Evolutionary conservation across 1,284 basidiomycete genomes (phyloP).

Genomic region (Cutaneotrichosporon dermatis): DNA sequence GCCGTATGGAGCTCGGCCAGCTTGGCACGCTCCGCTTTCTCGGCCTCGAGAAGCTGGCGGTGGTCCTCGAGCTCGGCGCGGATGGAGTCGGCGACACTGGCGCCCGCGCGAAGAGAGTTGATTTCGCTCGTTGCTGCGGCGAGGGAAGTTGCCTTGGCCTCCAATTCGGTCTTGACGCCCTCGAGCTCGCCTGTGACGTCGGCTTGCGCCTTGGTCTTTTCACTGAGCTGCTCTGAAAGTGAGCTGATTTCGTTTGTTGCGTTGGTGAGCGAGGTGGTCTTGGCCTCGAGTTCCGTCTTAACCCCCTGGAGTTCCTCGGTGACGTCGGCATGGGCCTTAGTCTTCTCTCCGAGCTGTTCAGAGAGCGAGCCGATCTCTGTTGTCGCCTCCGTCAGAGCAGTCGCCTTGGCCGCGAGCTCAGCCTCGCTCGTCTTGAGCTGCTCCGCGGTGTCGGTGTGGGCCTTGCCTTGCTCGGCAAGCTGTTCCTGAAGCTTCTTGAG

Average conservation of each 20-base stretch:
- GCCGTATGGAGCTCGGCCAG: constrained; percentile 5
- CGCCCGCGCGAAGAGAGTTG: constrained; percentile 18
- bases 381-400: neutral
- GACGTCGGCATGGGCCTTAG: neutral
- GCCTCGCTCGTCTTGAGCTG: neutral
- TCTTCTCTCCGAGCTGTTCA: neutral
- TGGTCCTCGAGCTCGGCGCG: constrained; percentile 11
- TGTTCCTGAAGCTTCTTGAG: neutral
- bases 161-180: neutral
- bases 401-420: neutral
- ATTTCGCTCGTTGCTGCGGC: constrained; percentile 11
- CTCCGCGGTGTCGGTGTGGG: constrained; percentile 5
- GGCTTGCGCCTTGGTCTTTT: constrained; percentile 4
- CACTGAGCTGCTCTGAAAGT: constrained; percentile 5
- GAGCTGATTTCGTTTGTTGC: neutral
- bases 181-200: constrained; percentile 6
- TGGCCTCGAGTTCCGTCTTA: constrained; percentile 3
- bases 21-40: constrained; percentile 7
- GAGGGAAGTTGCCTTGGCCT: constrained; percentile 1
- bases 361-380: neutral
- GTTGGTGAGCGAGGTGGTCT: neutral
- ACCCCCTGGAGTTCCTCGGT: constrained; percentile 4
- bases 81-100: constrained; percentile 17
- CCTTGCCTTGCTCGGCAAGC: constrained; percentile 4
- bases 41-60: constrained; percentile 4